These are phyloP conservation scores for Dothiorella sarmentorum DNA, from an alignment of 2,329 filamentous ascomycete genomes.

Conservation along the genomic window DNA sequence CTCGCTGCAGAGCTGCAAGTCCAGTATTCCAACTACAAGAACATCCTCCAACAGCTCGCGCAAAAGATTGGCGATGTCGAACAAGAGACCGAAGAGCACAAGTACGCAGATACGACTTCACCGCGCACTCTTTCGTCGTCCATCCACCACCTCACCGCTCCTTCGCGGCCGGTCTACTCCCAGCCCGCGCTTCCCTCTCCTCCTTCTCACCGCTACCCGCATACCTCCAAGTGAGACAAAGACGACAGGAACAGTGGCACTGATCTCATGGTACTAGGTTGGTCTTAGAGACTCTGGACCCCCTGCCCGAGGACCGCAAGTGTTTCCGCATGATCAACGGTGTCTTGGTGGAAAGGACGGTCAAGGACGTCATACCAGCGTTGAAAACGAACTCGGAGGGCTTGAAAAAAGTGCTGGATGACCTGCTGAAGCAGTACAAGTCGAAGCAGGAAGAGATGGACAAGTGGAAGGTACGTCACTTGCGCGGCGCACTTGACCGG, in stretches of 20 bases:
- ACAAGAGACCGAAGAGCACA: slow-evolving; percentile 96
- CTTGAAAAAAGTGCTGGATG: slow-evolving; percentile 87
- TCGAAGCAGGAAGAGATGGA: slow-evolving; percentile 91
- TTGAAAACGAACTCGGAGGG: slow-evolving; percentile 93
- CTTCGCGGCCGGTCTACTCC: neutral
- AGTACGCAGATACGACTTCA: slow-evolving; percentile 57
- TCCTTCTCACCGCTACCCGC: slow-evolving; percentile 25
- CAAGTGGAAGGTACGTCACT: slow-evolving; percentile 84
- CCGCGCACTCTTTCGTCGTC: slow-evolving; percentile 11
- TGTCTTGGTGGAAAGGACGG: slow-evolving; percentile 88
- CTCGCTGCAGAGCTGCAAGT: slow-evolving; percentile 66
- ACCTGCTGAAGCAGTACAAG: slow-evolving; percentile 96
- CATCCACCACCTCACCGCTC: slow-evolving; percentile 26
- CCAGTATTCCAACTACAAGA: slow-evolving; percentile 74
- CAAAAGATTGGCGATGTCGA: slow-evolving; percentile 97
- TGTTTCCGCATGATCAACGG: slow-evolving; percentile 99
- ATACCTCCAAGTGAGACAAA: neutral
- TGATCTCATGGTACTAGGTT: slow-evolving; percentile 58
- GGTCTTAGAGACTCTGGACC: slow-evolving; percentile 85
- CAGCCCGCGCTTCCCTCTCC: slow-evolving; percentile 16
- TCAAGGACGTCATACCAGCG: slow-evolving; percentile 86
- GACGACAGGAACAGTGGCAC: neutral
- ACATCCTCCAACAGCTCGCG: slow-evolving; percentile 81
- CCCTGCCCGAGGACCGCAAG: slow-evolving; percentile 80
- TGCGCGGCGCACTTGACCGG: neutral